A percentile compares a stretch with the other conserved stretches of the same genome.
phyloP scores from a whole-genome alignment of 163 green algal genomes.

The Scenedesmus sp. region DNA sequence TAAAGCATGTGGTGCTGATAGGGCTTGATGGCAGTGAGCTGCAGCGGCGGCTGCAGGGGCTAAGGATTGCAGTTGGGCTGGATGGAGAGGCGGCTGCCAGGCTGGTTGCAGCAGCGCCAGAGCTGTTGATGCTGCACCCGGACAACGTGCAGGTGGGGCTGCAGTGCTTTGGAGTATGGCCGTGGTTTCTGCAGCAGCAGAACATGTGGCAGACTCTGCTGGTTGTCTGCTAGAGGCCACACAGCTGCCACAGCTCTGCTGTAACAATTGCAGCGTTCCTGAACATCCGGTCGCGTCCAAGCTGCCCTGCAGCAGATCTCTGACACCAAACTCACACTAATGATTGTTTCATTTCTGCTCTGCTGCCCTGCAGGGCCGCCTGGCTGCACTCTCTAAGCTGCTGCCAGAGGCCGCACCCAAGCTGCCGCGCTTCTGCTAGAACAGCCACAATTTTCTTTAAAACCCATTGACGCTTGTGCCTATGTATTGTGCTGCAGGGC shows the following conservation, averaged over 20 bases:
- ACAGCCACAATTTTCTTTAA: background rate
- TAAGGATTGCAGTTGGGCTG: background rate
- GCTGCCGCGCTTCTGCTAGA: background rate
- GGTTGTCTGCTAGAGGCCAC: background rate
- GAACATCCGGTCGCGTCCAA: background rate
- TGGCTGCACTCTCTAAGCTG: conserved; percentile 30
- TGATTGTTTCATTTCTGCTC: background rate
- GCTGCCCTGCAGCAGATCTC: background rate
- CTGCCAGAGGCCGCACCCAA: conserved; percentile 32
- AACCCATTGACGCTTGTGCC: background rate
- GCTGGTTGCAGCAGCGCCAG: background rate
- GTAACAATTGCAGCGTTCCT: too few species aligned
- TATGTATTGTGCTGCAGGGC: background rate
- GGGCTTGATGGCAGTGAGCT: conserved; percentile 22
- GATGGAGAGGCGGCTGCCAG: background rate
- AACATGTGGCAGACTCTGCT: background rate
- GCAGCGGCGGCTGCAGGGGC: conserved; percentile 4
- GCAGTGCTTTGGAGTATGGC: background rate
- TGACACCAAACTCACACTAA: too few species aligned
- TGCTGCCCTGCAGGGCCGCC: conserved; percentile 3
- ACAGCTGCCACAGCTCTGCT: too few species aligned
- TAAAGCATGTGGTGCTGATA: conserved; percentile 7
- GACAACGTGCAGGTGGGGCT: conserved; percentile 35
- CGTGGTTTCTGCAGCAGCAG: background rate
- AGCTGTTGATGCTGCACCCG: conserved; percentile 44